These are phyloP conservation scores for Coprinellus aureogranulatus DNA, from an alignment of 768 basidiomycete genomes.

Conservation along the genomic window DNA sequence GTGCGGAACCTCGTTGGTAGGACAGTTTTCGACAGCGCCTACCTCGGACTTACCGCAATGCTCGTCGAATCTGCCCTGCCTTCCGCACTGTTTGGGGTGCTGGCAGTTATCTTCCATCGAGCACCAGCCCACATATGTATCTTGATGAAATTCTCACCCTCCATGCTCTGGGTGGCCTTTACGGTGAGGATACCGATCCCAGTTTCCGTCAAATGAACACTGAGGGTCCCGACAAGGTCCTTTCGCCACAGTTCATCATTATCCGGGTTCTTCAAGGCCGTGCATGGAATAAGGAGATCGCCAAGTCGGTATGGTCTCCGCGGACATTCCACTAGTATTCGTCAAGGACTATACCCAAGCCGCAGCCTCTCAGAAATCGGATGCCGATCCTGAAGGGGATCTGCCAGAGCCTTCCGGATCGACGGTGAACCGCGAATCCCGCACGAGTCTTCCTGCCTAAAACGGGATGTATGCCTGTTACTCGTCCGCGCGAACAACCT, in stretches of 20 bases:
- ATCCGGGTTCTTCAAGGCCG: conserved; percentile 8
- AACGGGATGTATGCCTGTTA: too few relatives aligned
- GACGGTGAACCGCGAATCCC: too few relatives aligned
- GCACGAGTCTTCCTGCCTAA: too few relatives aligned
- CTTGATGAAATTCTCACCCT: background rate
- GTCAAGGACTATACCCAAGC: background rate
- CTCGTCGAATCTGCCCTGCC: conserved; percentile 8
- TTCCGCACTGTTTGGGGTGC: background rate
- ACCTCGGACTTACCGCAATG: conserved; percentile 1
- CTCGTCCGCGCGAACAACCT: too few relatives aligned
- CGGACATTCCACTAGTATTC: background rate
- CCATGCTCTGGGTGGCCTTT: conserved; percentile 2
- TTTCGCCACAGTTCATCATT: conserved; percentile 6
- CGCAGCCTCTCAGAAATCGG: too few relatives aligned
- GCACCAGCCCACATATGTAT: background rate
- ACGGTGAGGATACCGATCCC: too few relatives aligned
- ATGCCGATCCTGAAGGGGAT: too few relatives aligned
- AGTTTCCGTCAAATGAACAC: background rate
- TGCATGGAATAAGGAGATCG: conserved; percentile 7
- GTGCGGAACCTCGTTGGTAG: conserved; percentile 14
- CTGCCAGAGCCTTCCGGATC: too few relatives aligned
- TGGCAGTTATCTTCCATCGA: background rate
- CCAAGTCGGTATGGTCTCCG: background rate
- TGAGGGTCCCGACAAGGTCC: background rate
- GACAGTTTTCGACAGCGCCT: background rate